Percentiles rank a stretch among this genome's conserved stretches.
phyloP scores from a whole-genome alignment of 768 basidiomycete species.

The Tubosaeta sp. region DNA sequence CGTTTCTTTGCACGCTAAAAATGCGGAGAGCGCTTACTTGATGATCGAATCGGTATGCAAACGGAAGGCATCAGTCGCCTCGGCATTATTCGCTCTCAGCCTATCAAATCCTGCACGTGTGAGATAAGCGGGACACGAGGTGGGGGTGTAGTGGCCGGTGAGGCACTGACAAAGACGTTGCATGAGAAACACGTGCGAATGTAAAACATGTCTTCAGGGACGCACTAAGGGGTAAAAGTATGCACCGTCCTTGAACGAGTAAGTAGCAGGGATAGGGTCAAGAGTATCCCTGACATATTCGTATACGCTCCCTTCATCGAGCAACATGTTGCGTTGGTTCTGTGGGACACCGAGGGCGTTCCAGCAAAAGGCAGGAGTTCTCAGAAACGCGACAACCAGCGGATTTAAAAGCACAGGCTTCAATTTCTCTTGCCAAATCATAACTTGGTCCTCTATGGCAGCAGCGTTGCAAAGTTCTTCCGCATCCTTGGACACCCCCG shows the following conservation, averaged over 20 bases:
- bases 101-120: slow-evolving; percentile 55
- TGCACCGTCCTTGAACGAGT: slow-evolving; percentile 56
- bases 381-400: slow-evolving; percentile 47
- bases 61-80: slow-evolving; percentile 51
- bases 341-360: slow-evolving; percentile 74
- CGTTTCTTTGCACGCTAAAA: neutral
- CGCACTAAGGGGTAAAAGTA: slow-evolving; percentile 61
- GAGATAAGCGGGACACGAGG: slow-evolving; percentile 62
- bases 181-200: slow-evolving; percentile 1
- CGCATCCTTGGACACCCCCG: slow-evolving; percentile 54
- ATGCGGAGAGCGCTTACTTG: slow-evolving; percentile 41
- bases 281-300: slow-evolving; percentile 51
- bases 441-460: slow-evolving; percentile 54
- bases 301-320: slow-evolving; percentile 46
- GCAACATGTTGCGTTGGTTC: slow-evolving; percentile 60
- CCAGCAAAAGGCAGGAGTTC: slow-evolving; percentile 56
- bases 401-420: slow-evolving; percentile 59
- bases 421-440: slow-evolving; percentile 58
- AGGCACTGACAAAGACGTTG: slow-evolving; percentile 27
- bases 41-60: slow-evolving; percentile 70
- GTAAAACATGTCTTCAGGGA: neutral
- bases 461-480: slow-evolving; percentile 49
- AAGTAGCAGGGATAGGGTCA: slow-evolving; percentile 43
- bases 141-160: slow-evolving; percentile 51
- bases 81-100: slow-evolving; percentile 46